Percentiles rank a stretch among this genome's conserved stretches.
phyloP scores from a whole-genome alignment of 2,329 filamentous ascomycete species.

The Talaromyces amestolkiae region DNA sequence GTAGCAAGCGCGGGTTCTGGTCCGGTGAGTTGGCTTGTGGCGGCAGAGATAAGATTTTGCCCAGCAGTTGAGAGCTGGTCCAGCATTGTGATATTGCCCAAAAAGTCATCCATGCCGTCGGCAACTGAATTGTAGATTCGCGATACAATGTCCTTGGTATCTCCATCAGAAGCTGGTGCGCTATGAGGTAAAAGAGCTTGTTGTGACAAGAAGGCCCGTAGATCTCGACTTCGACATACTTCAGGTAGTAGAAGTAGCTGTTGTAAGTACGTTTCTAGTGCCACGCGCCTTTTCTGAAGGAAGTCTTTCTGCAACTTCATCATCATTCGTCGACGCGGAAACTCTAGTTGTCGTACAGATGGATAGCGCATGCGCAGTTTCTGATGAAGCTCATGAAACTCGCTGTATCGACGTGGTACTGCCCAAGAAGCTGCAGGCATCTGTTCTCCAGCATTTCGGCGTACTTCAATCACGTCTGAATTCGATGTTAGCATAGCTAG shows the following conservation, averaged over 20 bases:
- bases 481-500: not conserved
- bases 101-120: conserved; percentile 96
- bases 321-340: conserved; percentile 85
- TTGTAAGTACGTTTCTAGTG: conserved; percentile 79
- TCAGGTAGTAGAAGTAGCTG: conserved; percentile 83
- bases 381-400: conserved; percentile 94
- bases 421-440: conserved; percentile 96
- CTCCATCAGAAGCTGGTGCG: conserved; percentile 62
- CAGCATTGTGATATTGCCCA: conserved; percentile 91
- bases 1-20: conserved; percentile 48
- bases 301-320: conserved; percentile 98
- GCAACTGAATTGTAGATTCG: conserved; percentile 95
- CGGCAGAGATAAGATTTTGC: conserved; percentile 68
- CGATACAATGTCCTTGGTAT: conserved; percentile 78
- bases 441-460: conserved; percentile 84
- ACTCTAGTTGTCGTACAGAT: conserved; percentile 84
- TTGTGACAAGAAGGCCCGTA: conserved; percentile 87
- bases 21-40: conserved; percentile 50
- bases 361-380: conserved; percentile 79
- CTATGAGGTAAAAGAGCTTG: conserved; percentile 71
- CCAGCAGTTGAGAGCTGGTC: conserved; percentile 91
- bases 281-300: conserved; percentile 78
- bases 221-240: conserved; percentile 87
- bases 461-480: conserved; percentile 82
- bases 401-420: conserved; percentile 88